Base-by-base conservation (phyloP, 208 protist species). In the Trypanosoma lewisi region DNA sequence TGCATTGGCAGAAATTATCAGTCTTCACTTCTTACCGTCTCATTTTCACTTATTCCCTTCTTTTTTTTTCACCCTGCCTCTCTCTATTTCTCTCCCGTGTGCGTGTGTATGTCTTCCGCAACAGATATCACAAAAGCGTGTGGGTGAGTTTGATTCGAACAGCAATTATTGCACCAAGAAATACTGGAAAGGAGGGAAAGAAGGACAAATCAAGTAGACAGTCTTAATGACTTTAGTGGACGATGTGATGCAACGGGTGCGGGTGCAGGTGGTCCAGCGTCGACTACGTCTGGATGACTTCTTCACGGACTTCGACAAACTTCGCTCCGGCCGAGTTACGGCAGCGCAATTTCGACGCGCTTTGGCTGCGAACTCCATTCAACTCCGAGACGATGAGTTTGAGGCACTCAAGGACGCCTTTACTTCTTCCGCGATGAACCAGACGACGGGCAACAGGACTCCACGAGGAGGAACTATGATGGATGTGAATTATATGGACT, bases 281-380 rank as follows among this genome's bases (percentile, higher is more conserved):
- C 87, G 89, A 37, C 67, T 95, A 30, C 81, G 85, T 39, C 66
- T 95, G 14, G 75, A 93, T 52, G 81, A 92, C 45, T 77, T 80
- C 57, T 93, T 97, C 54, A 52, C 70, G 14, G 93, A 97, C 67
- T 97, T 89, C 61, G 93, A 97, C 48, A 67, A 50, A 14, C 82
- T 96, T 5, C 72, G 71, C 59, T 75, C 75, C 42, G 90, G 88
- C 27, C 74, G 89, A 31, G 77, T 97, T 58, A 95, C 90, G 2
- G 68, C 63, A 25, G 67, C 49, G 17, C 90, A 96, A 62, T 93
- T 96, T 34, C 70, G 77, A 6, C 84, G 87, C 16, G 84, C 79
- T 2, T 65, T 94, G 33, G 75, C 73, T 16, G 69, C 73, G 28
- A 85, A 86, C 56, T 39, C 76, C 31, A 72, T 93, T 53, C 55